These are phyloP conservation scores for Rhizoctonia solani DNA, from an alignment of 1,284 basidiomycete genomes.

Conservation along the genomic window DNA sequence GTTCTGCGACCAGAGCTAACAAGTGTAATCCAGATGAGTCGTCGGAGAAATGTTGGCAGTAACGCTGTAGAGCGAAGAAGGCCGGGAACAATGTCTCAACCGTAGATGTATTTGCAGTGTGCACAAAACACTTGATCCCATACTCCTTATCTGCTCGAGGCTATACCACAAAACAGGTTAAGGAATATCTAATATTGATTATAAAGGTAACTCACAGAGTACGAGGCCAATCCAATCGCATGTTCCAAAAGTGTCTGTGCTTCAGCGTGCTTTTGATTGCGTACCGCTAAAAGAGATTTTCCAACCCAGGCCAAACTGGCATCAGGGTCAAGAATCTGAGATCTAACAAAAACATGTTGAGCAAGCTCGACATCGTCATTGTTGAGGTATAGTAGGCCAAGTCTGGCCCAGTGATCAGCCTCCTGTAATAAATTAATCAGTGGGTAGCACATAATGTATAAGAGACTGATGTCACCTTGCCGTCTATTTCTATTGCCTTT, in stretches of 20 bases:
- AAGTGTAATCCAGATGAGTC: conserved; percentile 84
- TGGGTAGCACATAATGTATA: conserved; percentile 1
- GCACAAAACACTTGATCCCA: conserved; percentile 65
- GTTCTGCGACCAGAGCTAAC: conserved; percentile 83
- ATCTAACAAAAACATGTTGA: conserved; percentile 82
- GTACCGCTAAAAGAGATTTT: conserved; percentile 79
- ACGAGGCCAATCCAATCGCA: conserved; percentile 71
- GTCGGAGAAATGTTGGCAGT: conserved; percentile 66
- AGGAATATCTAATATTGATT: conserved; percentile 1
- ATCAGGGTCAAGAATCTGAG: conserved; percentile 92
- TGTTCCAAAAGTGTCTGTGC: conserved; percentile 80
- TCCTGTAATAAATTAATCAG: conserved; percentile 54
- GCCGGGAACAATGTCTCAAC: conserved; percentile 58
- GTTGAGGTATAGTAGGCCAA: conserved; percentile 89
- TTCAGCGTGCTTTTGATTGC: conserved; percentile 65
- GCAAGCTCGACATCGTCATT: conserved; percentile 83
- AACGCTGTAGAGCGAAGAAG: conserved; percentile 81
- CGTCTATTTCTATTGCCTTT: conserved; percentile 82
- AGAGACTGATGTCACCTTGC: conserved; percentile 58
- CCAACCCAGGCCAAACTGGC: conserved; percentile 92
- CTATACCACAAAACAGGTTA: conserved; percentile 47
- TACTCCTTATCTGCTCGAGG: conserved; percentile 85
- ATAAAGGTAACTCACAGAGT: conserved; percentile 58
- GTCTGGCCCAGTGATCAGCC: conserved; percentile 80
- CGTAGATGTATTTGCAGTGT: conserved; percentile 45